Conservation (phyloP, 441 rosid genomes). For the Pelargonium citronellum region DNA sequence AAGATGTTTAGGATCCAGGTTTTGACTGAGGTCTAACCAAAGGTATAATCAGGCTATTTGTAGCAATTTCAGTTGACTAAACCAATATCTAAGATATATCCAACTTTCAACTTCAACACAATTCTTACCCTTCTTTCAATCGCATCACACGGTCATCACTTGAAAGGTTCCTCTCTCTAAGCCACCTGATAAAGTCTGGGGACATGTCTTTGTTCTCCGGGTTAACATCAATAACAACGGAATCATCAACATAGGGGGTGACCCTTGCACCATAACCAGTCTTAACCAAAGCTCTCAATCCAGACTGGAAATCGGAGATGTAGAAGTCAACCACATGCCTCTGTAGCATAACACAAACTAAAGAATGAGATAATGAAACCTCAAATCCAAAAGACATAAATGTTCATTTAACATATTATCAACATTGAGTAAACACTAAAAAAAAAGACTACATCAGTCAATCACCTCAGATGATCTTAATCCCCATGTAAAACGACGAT, state of each 20-base stretch:
- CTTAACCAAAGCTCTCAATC: conserved; percentile 81
- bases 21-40: neutral
- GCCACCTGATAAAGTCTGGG: conserved; percentile 64
- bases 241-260: conserved; percentile 71
- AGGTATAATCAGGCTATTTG: too few species aligned
- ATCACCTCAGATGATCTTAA: conserved; percentile 76
- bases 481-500: conserved; percentile 97
- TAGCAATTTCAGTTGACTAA: neutral
- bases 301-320: conserved; percentile 99
- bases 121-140: conserved; percentile 64
- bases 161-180: conserved; percentile 63
- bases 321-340: conserved; percentile 97
- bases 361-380: neutral
- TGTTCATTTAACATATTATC: neutral
- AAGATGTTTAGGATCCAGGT: neutral
- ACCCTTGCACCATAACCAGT: conserved; percentile 69
- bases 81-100: neutral
- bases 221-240: conserved; percentile 51
- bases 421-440: neutral
- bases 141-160: conserved; percentile 64
- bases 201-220: conserved; percentile 54
- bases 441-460: conserved; percentile 19
- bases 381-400: neutral
- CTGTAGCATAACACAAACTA: conserved; percentile 34
- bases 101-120: neutral